Base-by-base conservation (phyloP, 805 yeast genomes). In the Candida jianshihensis region DNA sequence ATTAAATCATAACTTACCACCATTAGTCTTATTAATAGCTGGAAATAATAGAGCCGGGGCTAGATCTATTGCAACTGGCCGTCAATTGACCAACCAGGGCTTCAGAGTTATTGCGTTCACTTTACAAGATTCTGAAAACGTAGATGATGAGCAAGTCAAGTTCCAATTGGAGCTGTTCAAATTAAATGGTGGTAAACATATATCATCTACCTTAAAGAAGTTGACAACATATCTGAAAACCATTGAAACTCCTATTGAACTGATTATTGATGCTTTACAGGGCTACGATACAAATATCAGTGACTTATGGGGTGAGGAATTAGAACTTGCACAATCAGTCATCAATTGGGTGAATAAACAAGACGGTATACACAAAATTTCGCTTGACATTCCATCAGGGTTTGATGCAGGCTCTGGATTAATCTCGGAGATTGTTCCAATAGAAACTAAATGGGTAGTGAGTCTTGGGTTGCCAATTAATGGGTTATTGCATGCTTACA, bases 351-450 rank as follows among this genome's bases (percentile, higher is more conserved):
- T 81, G 39, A 83, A 29, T 13, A 17, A 84, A 46, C 56, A 54
- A 22, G 63, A 66, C 7, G 64, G 60, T 35, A 54, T 53, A 35
- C 57, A 69, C 6, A 68, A 71, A 26, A 49, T 84, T 61, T 82
- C 95, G 0, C 53, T 88, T 19, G 95, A 87, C 51, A 72, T 84
- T 19, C 89, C 95, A 5, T 73, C 88, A 1, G 96, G 96, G 5
- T 63, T 81, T 28, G 95, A 85, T 51, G 80, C 88, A 7, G 85
- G 92, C 5, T 75, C 94, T 1, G 97, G 96, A 7, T 36, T 53
- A 15, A 48, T 52, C 16, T 52, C 53, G 18, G 63, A 54, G 26
- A 50, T 53, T n/a, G 37, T 62, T 11, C 54, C 60, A 6, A 51
- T 80, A 9, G 57, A 63, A 11, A 63, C 82, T 38, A 70, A 69